These are phyloP conservation scores for Zelonia costaricensis DNA, from an alignment of 208 protist genomes.

Conservation along the genomic window DNA sequence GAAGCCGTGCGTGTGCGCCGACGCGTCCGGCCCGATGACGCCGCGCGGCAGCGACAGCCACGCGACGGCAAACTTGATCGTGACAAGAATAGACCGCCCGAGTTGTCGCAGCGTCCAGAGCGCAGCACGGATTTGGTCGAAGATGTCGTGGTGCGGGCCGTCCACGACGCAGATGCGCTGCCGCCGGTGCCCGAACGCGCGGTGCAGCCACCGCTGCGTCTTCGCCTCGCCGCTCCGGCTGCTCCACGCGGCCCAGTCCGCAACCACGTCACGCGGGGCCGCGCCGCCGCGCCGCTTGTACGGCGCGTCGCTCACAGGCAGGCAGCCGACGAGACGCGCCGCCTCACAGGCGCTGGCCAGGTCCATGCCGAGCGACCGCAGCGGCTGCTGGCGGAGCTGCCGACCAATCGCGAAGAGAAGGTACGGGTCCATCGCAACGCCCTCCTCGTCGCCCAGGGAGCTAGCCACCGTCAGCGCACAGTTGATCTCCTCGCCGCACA, in stretches of 20 bases:
- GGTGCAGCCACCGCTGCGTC: slow-evolving; percentile 42
- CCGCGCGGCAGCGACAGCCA: slow-evolving; percentile 66
- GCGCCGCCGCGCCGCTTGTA: slow-evolving; percentile 31
- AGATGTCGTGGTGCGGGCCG: slow-evolving; percentile 64
- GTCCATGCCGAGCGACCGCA: slow-evolving; percentile 53
- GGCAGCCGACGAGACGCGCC: slow-evolving; percentile 60
- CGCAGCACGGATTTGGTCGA: slow-evolving; percentile 73
- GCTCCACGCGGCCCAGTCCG: slow-evolving; percentile 56
- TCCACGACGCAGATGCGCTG: slow-evolving; percentile 64
- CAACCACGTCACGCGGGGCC: slow-evolving; percentile 20
- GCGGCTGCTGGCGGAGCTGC: slow-evolving; percentile 43
- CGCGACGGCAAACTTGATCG: slow-evolving; percentile 55
- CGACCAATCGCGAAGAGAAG: slow-evolving; percentile 76
- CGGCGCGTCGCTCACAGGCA: slow-evolving; percentile 44
- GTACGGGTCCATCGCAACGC: slow-evolving; percentile 81
- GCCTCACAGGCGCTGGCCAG: slow-evolving; percentile 71
- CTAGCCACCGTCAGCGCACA: slow-evolving; percentile 83
- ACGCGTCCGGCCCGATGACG: slow-evolving; percentile 43
- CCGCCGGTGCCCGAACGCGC: slow-evolving; percentile 60
- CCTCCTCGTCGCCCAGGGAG: slow-evolving; percentile 74
- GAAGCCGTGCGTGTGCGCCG: slow-evolving; percentile 41
- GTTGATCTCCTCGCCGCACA: slow-evolving; percentile 63
- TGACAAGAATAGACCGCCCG: slow-evolving; percentile 55
- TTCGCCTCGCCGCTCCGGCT: slow-evolving; percentile 10
- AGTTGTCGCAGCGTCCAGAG: slow-evolving; percentile 79